Base-by-base conservation (phyloP, 2,329 filamentous ascomycete species). In the Graphilbum fragrans region DNA sequence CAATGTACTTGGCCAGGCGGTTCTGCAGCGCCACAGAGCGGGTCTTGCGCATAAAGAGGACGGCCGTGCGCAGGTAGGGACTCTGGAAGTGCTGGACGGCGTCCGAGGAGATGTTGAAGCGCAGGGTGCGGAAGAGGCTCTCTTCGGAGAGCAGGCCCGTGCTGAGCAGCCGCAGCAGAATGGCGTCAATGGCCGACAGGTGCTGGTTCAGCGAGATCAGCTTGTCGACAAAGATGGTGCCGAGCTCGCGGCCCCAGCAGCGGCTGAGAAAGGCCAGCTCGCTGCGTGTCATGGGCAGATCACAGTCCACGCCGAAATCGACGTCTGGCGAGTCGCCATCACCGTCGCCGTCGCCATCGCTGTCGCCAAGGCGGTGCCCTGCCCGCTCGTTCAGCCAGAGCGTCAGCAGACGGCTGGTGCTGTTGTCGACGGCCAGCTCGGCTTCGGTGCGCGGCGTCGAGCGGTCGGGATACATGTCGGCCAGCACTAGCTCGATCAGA, bases 131-230 rank as follows among this genome's bases (percentile, higher is more conserved):
- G 32, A 67, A 65, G 2, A 86, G 62, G 35, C 65, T 61, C 0
- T 59, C 38, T 35, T 77, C 73, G 56, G 77, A 66, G 7, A 61
- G 50, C 1, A 62, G 56, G 42, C 71, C 68, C 18, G 70, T 60
- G n/a, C 62, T 58, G 34, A 83, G 58, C 29, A 86, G 63, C 4
- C 67, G 62, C 31, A 58, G 58, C 38, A 87, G 55, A 40, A 87
- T 80, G 12, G 59, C 61, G 38, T 70, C 64, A 2, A 72, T 75
- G 3, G 64, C 63, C 2, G 53, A 47, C 0, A 59, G 56, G 41
- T 76, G 77, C 52, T 80, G 72, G 47, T 80, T 70, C 38, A 82
- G 65, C 18, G 65, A 63, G 22, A 87, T 64, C 21, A 87, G 64
- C 54, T 82, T 85, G 52, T 78, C 75, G 20, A 81, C 55, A 40